Evolutionary conservation across 192 early-diverging fungal genomes (phyloP), one percentile per base, ranked within the genome.

Genomic region (Backusella luteola): DNA sequence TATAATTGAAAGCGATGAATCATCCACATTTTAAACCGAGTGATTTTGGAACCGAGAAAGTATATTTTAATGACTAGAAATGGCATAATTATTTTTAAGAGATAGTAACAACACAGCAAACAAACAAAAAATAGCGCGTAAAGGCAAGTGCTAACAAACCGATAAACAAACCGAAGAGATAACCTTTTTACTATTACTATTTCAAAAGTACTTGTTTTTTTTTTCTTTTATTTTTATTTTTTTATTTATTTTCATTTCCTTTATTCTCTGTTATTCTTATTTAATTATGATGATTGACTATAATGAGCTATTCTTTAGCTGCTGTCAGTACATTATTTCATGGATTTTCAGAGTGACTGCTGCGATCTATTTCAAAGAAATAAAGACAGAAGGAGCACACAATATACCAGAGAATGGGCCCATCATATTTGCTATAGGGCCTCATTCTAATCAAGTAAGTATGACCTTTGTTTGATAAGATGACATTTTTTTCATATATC

Each of bases 331-430:
- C 81, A 68, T 92, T 59, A 85, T 89, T 44, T 80, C 86, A 9
- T 86, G 83, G 80, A 89, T 94, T 77, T 94, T 92, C 81, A 90
- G 84, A 56, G 78, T 88, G 9, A 82, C 92, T 1, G 83, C 93
- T n/a, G 88, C 90, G 35, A 86, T 95, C 79, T 96, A 95, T 78
- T 97, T 98, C 78, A 85, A 96, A 35, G 96, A 99, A 84, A 91
- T 99, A 72, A 89, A 90, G 35, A 88, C 89, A 11, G 87, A 94
- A 23, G 94, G 94, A 76, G 84, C 89, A 21, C 93, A 97, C 79
- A 88, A 91, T 71, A 89, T 98, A 69, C 97, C 98, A 1, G 73
- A 81, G 36, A 86, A 87, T 21, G 98, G 97, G 0, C 98, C 98
- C 12, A 91, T 98, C 39, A 94, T 99, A 56, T 98, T 98, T 87